Conservation (phyloP, 2,329 filamentous ascomycete species). For the Fusarium sp. region DNA sequence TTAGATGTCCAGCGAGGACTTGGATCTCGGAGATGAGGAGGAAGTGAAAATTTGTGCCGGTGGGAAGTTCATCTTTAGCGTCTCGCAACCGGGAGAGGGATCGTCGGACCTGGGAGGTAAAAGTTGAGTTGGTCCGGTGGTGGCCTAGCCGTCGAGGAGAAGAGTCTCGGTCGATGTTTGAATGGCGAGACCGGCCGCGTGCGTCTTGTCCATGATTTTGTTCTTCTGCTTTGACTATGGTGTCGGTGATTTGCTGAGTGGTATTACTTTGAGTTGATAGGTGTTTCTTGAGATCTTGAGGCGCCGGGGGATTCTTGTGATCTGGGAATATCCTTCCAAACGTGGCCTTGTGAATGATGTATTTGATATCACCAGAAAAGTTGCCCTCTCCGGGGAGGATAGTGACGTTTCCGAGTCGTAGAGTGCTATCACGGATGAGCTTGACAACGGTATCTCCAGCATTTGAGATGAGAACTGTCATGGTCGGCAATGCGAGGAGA, state of each 20-base stretch:
- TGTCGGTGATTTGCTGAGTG: not conserved
- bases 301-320: constrained; percentile 15
- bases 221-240: constrained; percentile 24
- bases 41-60: constrained; percentile 62
- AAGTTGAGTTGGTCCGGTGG: constrained; percentile 30
- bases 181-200: constrained; percentile 16
- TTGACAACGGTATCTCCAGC: constrained; percentile 85
- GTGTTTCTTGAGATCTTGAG: not conserved
- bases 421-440: constrained; percentile 61
- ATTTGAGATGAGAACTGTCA: constrained; percentile 84
- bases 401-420: constrained; percentile 65
- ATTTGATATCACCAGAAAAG: constrained; percentile 56
- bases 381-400: constrained; percentile 66
- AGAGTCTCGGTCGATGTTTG: not conserved
- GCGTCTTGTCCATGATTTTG: not conserved
- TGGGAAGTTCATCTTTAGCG: constrained; percentile 51
- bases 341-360: constrained; percentile 53
- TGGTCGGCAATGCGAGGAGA: constrained; percentile 82
- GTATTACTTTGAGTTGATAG: not conserved
- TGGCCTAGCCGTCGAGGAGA: constrained; percentile 32
- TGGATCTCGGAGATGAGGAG: constrained; percentile 77
- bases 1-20: constrained; percentile 66
- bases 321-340: constrained; percentile 53
- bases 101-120: constrained; percentile 49
- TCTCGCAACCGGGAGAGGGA: constrained; percentile 49